Evolutionary conservation across 2,329 filamentous ascomycete species (phyloP).

Genomic region (Tolypocladium ovalisporum): DNA sequence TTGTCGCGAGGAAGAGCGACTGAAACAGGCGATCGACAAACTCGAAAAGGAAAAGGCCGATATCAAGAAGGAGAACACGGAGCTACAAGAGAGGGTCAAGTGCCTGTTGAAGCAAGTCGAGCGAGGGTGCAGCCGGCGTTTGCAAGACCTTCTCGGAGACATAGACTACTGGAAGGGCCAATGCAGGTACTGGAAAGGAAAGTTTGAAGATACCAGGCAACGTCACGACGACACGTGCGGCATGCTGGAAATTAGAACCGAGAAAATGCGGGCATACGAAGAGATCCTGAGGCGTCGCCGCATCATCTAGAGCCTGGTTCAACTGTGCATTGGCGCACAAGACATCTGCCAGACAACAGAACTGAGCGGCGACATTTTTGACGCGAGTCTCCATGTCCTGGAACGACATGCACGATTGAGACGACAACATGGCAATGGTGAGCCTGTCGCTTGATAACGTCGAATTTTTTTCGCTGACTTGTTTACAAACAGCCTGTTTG

Average conservation of each 20-base stretch:
- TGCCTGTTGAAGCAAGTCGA: conserved; percentile 23
- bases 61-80: conserved; percentile 23
- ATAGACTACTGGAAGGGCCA: conserved; percentile 23
- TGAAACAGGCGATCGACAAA: conserved; percentile 20
- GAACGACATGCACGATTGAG: neutral
- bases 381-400: neutral
- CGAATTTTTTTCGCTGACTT: neutral
- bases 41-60: conserved; percentile 21
- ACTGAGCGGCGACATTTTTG: neutral
- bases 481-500: neutral
- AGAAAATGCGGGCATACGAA: conserved; percentile 22
- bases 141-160: conserved; percentile 20
- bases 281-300: conserved; percentile 20
- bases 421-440: neutral
- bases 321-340: neutral
- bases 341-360: neutral
- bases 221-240: conserved; percentile 17
- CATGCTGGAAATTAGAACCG: conserved; percentile 16
- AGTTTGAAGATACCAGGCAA: conserved; percentile 15
- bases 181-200: conserved; percentile 18
- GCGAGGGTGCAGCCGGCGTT: conserved; percentile 17
- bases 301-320: conserved; percentile 11
- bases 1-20: conserved; percentile 19
- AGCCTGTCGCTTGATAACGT: neutral
- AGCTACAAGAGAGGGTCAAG: conserved; percentile 21